Evolutionary conservation across 2,329 filamentous ascomycete species (phyloP), one percentile per base, ranked within the genome.

Genomic region (Endoconidiophora laricicola): DNA sequence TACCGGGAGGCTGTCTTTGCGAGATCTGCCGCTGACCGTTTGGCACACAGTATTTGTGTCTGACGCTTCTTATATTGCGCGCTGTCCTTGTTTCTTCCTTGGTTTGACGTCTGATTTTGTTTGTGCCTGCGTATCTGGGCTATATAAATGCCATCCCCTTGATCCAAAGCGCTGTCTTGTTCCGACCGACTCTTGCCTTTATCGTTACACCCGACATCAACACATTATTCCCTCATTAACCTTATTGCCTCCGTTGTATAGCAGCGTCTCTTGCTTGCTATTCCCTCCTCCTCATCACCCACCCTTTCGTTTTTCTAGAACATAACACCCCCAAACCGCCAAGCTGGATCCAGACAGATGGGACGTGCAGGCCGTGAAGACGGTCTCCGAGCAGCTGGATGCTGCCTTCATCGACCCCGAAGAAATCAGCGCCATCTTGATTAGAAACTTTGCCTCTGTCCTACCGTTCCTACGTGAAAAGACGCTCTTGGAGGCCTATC

Each of bases 401-500:
- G 46, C 46, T 37, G 33, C 36, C 18, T 40, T 26, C 14, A 16
- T 48, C 46, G 46, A 48, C 6, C 36, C 37, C 6, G 12, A 39
- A 4, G 33, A 14, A 20, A 40, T 48, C 46, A 40, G 23, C 20
- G n/a, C 14, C 14, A 37, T 40, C 2, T 37, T 48, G 3, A 9
- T 18, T 22, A 24, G 14, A 10, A 37, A 48, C 38, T 48, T 40
- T 29, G 36, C 37, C 18, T 23, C 46, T 2, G 37, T 40, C 6
- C 22, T 48, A 6, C 46, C 46, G 12, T 48, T 48, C 23, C 46
- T 48, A 9, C 46, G 40, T 37, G 20, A n/a, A 14, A 29, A 46
- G 6, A 20, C 46, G 16, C 7, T 41, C n/a, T 4, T 16, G 3
- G 22, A 40, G 14, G 14, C n/a, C 18, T 26, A 20, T 24, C 12